Percentiles rank a stretch among this genome's conserved stretches.
Evolutionary conservation across 2,329 filamentous ascomycete species (phyloP).

Genomic region (Sarocladiaceae sp.): DNA sequence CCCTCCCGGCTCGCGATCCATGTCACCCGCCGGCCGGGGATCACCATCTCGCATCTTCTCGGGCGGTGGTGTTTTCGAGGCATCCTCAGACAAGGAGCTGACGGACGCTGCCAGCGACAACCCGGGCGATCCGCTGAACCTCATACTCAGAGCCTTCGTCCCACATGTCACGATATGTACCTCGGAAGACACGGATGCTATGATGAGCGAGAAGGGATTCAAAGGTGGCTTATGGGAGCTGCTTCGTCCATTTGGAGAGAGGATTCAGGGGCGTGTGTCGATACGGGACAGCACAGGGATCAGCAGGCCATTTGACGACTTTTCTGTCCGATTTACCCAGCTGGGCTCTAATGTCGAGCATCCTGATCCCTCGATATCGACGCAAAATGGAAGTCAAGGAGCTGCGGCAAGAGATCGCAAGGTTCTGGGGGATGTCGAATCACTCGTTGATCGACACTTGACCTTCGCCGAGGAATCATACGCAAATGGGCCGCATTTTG

Average conservation of each 20-base stretch:
- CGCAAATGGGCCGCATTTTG: slow-evolving; percentile 29
- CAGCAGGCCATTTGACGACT: slow-evolving; percentile 82
- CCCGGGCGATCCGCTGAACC: slow-evolving; percentile 51
- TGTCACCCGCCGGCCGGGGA: slow-evolving; percentile 60
- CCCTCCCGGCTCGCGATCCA: slow-evolving; percentile 63
- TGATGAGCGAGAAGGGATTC: slow-evolving; percentile 82
- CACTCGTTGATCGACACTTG: slow-evolving; percentile 75
- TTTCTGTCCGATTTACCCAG: slow-evolving; percentile 77
- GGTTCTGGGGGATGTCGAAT: slow-evolving; percentile 64
- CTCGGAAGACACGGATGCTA: slow-evolving; percentile 78
- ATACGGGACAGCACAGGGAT: slow-evolving; percentile 86
- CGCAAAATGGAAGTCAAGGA: slow-evolving; percentile 37
- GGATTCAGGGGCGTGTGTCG: slow-evolving; percentile 79
- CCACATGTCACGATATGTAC: slow-evolving; percentile 84
- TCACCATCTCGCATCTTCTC: slow-evolving; percentile 54
- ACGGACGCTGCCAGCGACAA: slow-evolving; percentile 39
- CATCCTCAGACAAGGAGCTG: slow-evolving; percentile 38
- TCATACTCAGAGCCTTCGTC: slow-evolving; percentile 81
- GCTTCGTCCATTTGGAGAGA: slow-evolving; percentile 86
- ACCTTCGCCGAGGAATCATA: slow-evolving; percentile 65
- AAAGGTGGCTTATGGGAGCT: slow-evolving; percentile 77
- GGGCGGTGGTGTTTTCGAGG: slow-evolving; percentile 54
- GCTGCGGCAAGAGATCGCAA: slow-evolving; percentile 25
- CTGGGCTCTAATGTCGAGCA: slow-evolving; percentile 57
- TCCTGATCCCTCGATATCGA: slow-evolving; percentile 30